These are phyloP conservation scores for Boletus sp. DNA, from an alignment of 768 basidiomycete genomes.

Conservation along the genomic window DNA sequence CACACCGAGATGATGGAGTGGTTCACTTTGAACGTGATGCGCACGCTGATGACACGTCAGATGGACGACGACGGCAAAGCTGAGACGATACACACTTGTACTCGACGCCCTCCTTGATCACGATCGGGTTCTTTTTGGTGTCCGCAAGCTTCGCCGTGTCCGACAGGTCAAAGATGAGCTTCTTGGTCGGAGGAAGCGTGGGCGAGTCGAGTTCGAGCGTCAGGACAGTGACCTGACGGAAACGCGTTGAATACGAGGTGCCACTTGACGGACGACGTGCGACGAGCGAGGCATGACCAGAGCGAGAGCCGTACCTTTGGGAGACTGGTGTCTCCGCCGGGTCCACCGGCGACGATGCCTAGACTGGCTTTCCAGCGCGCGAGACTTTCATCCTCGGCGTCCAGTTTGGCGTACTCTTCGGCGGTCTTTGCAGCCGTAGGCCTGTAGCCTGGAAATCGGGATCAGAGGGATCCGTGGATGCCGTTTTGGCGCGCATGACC, in stretches of 20 bases:
- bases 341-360: conserved; percentile 65
- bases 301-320: conserved; percentile 57
- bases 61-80: not conserved
- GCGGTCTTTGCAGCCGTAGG: conserved; percentile 63
- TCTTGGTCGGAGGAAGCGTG: conserved; percentile 60
- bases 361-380: conserved; percentile 95
- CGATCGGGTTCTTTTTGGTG: conserved; percentile 75
- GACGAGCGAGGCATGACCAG: not conserved
- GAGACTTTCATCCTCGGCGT: conserved; percentile 89
- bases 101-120: conserved; percentile 82
- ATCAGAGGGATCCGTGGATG: conserved; percentile 17
- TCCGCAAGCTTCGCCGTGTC: conserved; percentile 44
- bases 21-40: conserved; percentile 83
- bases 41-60: conserved; percentile 50
- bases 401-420: conserved; percentile 83
- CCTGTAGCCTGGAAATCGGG: conserved; percentile 64
- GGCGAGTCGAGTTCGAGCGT: conserved; percentile 79
- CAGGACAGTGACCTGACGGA: conserved; percentile 61
- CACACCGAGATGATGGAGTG: conserved; percentile 83
- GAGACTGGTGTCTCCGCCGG: conserved; percentile 39
- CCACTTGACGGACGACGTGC: conserved; percentile 5
- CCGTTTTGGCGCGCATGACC: conserved; percentile 10
- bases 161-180: conserved; percentile 65
- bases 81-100: conserved; percentile 60
- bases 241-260: conserved; percentile 21